A percentile compares a stretch with the other conserved stretches of the same genome.
These are phyloP conservation scores for Chimonanthus salicifolius DNA, from an alignment of 164 flowering plant genomes.

Conservation along the genomic window DNA sequence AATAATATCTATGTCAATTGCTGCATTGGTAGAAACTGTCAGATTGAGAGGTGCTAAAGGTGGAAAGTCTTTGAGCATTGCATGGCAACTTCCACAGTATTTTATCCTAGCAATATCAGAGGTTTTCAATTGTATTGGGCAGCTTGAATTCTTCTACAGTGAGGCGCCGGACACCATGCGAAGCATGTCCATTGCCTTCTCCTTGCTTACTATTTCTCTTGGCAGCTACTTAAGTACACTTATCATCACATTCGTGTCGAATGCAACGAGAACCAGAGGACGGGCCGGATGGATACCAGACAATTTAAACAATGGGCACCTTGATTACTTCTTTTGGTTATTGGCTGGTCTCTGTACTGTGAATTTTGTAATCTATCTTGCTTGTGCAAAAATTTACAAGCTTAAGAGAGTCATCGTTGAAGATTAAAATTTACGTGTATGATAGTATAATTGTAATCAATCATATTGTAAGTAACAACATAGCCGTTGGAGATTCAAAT, in stretches of 20 bases:
- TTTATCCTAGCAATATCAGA: conserved; percentile 44
- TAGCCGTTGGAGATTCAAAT: no score
- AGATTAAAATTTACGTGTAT: not conserved
- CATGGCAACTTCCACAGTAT: conserved; percentile 60
- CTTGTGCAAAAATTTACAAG: conserved; percentile 28
- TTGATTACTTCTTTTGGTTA: conserved; percentile 45
- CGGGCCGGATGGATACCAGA: conserved; percentile 48
- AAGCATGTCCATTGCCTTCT: conserved; percentile 44
- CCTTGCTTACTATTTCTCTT: conserved; percentile 37
- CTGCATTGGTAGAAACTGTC: conserved; percentile 13
- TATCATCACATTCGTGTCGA: conserved; percentile 32
- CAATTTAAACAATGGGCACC: conserved; percentile 42
- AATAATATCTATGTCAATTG: conserved; percentile 6
- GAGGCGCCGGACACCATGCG: conserved; percentile 57
- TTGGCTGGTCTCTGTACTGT: conserved; percentile 31
- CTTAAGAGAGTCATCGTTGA: conserved; percentile 9
- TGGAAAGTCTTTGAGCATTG: conserved; percentile 29
- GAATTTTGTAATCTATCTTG: conserved; percentile 30
- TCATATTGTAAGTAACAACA: no score
- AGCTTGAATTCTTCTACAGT: conserved; percentile 52
- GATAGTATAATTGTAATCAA: not conserved
- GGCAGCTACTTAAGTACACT: conserved; percentile 45
- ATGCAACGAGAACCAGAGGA: conserved; percentile 23
- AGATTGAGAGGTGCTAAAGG: conserved; percentile 2
- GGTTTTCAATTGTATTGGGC: conserved; percentile 48